Base-by-base conservation (phyloP, 192 early-diverging fungal genomes). In the Umbelopsis isabellina region DNA sequence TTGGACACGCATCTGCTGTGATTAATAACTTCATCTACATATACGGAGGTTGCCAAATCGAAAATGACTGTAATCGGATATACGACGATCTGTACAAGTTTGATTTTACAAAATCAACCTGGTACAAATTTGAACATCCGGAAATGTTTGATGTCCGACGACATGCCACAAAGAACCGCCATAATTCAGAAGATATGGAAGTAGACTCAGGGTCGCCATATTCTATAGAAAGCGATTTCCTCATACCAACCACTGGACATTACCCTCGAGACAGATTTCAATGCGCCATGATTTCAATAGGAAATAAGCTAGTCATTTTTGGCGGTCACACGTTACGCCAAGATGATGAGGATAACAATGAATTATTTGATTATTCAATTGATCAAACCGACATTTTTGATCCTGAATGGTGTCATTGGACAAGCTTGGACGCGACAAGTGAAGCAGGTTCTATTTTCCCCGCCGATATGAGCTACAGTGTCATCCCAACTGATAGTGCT, bases 91-190 rank as follows among this genome's bases (percentile, higher is more conserved):
- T 78, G 2, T 70, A 73, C 68, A 68, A 70, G 23, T 41, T 78
- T 1, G 72, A 78, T 45, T 78, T 72, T 41, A 7, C 49, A 35
- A 66, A 67, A 20, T 78, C 71, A 55, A 68, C 50, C n/a, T 78
- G 76, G 76, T 66, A 70, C 72, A 78, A 78, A 37, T 78, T 66
- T 53, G 76, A 78, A 37, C 67, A 72, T 33, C 76, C 76, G 11
- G 76, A 78, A 53, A 65, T 68, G 20, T 49, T 49, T 8, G 66
- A 67, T 49, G 66, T 41, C 44, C 66, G 66, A 46, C 66, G 66
- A 6, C 48, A 67, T 21, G 45, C 65, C 2, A 18, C 65, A 11
- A 47, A 30, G 18, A 3, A 66, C 11, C 65, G 65, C 1, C 7
- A 41, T 10, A 20, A 37, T 22, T 10, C 53, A 27, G 55, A 35